phyloP scores from a whole-genome alignment of 805 yeast genomes.

The Brettanomyces anomalus region DNA sequence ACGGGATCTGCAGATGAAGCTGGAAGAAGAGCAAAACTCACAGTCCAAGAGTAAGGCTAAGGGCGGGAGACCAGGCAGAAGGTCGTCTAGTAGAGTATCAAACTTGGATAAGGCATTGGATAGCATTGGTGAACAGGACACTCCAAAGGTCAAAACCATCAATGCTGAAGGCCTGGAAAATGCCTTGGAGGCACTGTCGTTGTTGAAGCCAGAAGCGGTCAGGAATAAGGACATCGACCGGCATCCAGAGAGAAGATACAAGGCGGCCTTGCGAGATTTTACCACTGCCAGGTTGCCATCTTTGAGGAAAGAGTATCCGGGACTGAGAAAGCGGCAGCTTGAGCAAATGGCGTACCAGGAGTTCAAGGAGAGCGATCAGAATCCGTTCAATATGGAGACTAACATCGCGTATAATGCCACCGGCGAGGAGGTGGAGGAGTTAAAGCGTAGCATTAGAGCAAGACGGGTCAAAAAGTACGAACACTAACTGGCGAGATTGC shows the following conservation, averaged over 20 bases:
- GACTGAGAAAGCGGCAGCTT: conserved; percentile 69
- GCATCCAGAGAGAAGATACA: conserved; percentile 84
- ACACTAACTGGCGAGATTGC: too few relatives aligned
- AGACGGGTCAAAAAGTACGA: conserved; percentile 25
- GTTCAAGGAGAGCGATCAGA: conserved; percentile 71
- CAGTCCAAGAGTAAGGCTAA: conserved; percentile 59
- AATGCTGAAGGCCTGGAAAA: conserved; percentile 69
- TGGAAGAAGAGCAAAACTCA: conserved; percentile 40
- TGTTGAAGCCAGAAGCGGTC: conserved; percentile 52
- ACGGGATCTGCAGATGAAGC: conserved; percentile 61
- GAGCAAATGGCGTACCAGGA: conserved; percentile 70
- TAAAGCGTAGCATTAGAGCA: conserved; percentile 20
- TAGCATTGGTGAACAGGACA: conserved; percentile 33
- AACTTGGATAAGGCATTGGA: conserved; percentile 63
- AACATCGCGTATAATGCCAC: conserved; percentile 56
- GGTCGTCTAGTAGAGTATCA: conserved; percentile 27
- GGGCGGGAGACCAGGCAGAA: conserved; percentile 25
- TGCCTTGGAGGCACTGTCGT: conserved; percentile 69
- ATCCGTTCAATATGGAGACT: conserved; percentile 77
- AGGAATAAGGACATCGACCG: conserved; percentile 60
- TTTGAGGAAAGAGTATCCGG: conserved; percentile 66
- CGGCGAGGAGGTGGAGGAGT: conserved; percentile 38
- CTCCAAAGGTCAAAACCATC: conserved; percentile 32
- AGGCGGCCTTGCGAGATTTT: conserved; percentile 66
- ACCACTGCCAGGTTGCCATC: conserved; percentile 69